These are phyloP conservation scores for Rhazya stricta DNA, from an alignment of 257 asterid genomes.

Conservation along the genomic window DNA sequence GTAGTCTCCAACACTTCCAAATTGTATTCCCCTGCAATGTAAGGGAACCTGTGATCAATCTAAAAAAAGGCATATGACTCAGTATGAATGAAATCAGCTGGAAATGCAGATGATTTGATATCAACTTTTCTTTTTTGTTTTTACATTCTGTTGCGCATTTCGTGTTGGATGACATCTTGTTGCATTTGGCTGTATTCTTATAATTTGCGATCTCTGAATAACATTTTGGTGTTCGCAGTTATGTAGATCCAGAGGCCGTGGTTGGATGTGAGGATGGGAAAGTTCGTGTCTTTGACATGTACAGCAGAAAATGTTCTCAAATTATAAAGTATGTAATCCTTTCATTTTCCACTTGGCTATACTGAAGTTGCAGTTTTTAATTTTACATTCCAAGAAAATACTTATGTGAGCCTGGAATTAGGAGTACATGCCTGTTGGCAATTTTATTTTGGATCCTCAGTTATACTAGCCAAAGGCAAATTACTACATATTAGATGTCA, in stretches of 20 bases:
- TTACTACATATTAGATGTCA: not conserved
- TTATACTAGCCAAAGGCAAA: not conserved
- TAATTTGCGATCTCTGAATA: not conserved
- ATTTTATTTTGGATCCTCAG: not conserved
- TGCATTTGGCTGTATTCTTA: not conserved
- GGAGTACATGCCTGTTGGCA: not conserved
- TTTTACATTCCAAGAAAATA: not conserved
- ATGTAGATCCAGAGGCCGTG: slow-evolving; percentile 87
- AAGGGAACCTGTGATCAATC: not conserved
- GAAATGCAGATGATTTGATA: not conserved
- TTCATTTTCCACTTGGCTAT: not conserved
- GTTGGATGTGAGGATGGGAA: slow-evolving; percentile 94
- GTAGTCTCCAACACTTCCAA: not conserved
- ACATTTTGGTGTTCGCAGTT: slow-evolving; percentile 41
- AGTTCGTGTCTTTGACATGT: slow-evolving; percentile 88
- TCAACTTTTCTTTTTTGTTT: not conserved
- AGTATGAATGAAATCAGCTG: not conserved
- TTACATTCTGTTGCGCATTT: not conserved
- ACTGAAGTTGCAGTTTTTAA: not conserved
- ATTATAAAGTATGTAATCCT: slow-evolving; percentile 57
- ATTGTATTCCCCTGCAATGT: not conserved
- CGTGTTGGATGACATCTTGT: not conserved
- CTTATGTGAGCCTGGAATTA: not conserved
- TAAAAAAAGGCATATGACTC: not conserved
- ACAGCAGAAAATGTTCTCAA: slow-evolving; percentile 80